Evolutionary conservation across 768 basidiomycete species (phyloP), one percentile per base, ranked within the genome.

Genomic region (Panaeolus cyanescens): DNA sequence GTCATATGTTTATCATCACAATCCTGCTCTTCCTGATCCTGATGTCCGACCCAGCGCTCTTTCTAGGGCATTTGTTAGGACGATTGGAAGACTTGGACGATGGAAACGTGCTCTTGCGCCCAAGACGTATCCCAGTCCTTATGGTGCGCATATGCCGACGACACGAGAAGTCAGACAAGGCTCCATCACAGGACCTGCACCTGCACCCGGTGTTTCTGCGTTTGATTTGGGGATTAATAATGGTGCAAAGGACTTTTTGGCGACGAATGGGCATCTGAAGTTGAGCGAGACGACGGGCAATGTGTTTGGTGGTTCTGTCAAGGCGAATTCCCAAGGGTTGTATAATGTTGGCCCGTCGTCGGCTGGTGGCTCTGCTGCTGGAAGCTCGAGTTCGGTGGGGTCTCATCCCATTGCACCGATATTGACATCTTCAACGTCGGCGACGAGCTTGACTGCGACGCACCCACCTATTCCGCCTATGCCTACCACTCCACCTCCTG

Each of bases 101-200:
- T 91, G 93, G 91, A 91, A 83, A 68, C 86, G 93, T 5, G 92
- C 91, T 30, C 72, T 95, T 56, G 87, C 90, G 65, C 75, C 82
- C 3, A 72, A 77, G 25, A 68, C 75, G 17, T 65, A 71, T 59
- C 73, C 73, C 40, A 62, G 67, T 31, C 72, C 73, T 20, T 59
- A 75, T 9, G 72, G 66, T 19, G 72, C 75, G 6, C 45, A 50
- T n/a, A n/a, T n/a, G 10, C 25, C 45, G 3, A 28, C 19, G 45
- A 50, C 45, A 6, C 25, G 45, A 28, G 45, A 50, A 50, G 45
- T 15, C 9, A 50, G 45, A 5, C 45, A 50, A 6, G 45, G 45
- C 22, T 50, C 45, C 25, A 50, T 50, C 12, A 50, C 45, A 28
- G 42, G 28, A 15, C 42, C 50, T 33, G 30, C 58, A 30, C 40